Evolutionary conservation across 257 asterid genomes (phyloP), one percentile per base, ranked within the genome.

Genomic region (Catharanthus roseus): DNA sequence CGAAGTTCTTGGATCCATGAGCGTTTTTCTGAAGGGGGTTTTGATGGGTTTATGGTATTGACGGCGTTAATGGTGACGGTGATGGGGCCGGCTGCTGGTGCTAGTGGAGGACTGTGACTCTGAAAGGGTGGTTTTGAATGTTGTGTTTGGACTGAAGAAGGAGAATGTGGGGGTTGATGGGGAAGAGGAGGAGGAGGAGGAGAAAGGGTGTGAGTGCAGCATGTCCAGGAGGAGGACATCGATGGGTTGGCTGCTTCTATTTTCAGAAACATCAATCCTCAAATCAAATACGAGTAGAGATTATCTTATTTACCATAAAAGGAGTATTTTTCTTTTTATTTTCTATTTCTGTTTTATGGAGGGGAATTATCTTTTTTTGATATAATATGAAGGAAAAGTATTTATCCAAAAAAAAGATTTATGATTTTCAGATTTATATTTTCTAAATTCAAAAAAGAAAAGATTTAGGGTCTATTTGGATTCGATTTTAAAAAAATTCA

Each of bases 1-100:
- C 96, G 92, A 63, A 92, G 85, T 1, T 85, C 71, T 74, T 88
- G 90, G 77, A 86, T 50, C 96, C 96, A 86, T 63, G 92, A 80
- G 77, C 78, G 85, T 75, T 85, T 29, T 23, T 63, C 74, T 19
- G 81, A 68, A 44, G 63, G 21, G 76, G 74, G 60, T 6, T 71
- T 73, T 11, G 86, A 55, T 76, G 78, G 77, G 70, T 45, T 49
- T 68, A 71, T 57, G 69, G 77, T 67, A 23, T 29, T 73, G 81
- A 67, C 19, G 70, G 71, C 50, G 64, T 42, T 39, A 60, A 53
- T 56, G 34, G 71, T 44, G n/a, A 33, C 26, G 49, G 70, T 47
- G 68, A 50, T 23, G n/a, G 28, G n/a, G n/a, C n/a, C 15, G 16
- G 78, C 29, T 34, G 31, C 68, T 16, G 72, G 63, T 34, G 70